These are phyloP conservation scores for Collybia nuda DNA, from an alignment of 768 basidiomycete genomes.

Conservation along the genomic window DNA sequence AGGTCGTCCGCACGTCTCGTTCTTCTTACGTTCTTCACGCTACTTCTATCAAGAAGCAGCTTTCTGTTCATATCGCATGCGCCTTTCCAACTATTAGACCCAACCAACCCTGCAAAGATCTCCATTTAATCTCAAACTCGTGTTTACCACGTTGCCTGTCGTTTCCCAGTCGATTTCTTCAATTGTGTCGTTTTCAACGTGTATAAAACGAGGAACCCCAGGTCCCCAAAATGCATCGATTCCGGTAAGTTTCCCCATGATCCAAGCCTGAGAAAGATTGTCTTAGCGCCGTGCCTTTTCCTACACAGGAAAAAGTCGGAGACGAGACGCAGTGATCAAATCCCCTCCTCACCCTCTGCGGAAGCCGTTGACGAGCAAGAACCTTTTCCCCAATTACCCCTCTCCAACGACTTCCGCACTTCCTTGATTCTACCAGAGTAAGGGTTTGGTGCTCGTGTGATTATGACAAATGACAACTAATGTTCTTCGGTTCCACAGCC, in stretches of 20 bases:
- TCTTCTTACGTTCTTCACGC: background rate
- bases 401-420: slow-evolving; percentile 78
- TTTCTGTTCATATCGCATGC: slow-evolving; percentile 10
- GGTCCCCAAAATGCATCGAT: slow-evolving; percentile 63
- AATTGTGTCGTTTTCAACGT: slow-evolving; percentile 49
- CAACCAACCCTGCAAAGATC: slow-evolving; percentile 25
- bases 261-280: slow-evolving; percentile 19
- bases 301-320: slow-evolving; percentile 75
- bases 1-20: background rate
- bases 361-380: slow-evolving; percentile 33
- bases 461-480: slow-evolving; percentile 9
- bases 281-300: slow-evolving; percentile 23
- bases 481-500: slow-evolving; percentile 43
- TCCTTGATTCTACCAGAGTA: slow-evolving; percentile 86
- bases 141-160: slow-evolving; percentile 74
- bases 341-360: slow-evolving; percentile 27
- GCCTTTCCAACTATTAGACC: slow-evolving; percentile 7
- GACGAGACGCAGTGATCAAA: slow-evolving; percentile 45
- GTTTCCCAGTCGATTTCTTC: slow-evolving; percentile 35
- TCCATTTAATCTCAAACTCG: slow-evolving; percentile 49
- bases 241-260: slow-evolving; percentile 61
- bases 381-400: slow-evolving; percentile 57
- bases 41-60: background rate
- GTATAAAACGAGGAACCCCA: slow-evolving; percentile 59
- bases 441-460: slow-evolving; percentile 28